Base-by-base conservation (phyloP, 2,329 filamentous ascomycete genomes). In the Parafenestella ontariensis region DNA sequence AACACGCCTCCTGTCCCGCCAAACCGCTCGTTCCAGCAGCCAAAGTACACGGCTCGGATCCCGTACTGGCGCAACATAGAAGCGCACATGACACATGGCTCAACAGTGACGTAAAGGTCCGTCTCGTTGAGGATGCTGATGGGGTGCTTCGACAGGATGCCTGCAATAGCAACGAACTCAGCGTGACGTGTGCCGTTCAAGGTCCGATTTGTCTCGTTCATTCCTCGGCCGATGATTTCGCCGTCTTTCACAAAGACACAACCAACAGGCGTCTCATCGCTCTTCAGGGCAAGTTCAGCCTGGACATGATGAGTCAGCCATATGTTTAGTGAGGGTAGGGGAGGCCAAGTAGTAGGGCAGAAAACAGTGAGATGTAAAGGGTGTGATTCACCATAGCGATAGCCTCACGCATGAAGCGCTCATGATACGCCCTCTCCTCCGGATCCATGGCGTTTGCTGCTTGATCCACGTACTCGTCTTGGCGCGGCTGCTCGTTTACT, bases 31-130 rank as follows among this genome's bases (percentile, higher is more conserved):
- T 99, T 99, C 66, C 90, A 87, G 55, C 93, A 96, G 4, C 95
- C 96, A 76, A 95, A 99, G 76, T 94, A 98, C 28, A 99, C 95
- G 63, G 89, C 89, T 58, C 89, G 86, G 76, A 99, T 92, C 13
- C 87, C 86, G 61, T 96, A 89, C 76, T 99, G 96, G 46, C 92
- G 87, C 46, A 99, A 83, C 48, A 96, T 87, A 6, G 92, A 96
- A 11, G 95, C 95, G 73, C 95, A 99, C 95, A 99, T 99, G 79
- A 99, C 92, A 76, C 95, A 99, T 4, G 95, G 95, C 78, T 99
- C 96, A 49, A 99, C 94, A 0, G 95, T 99, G 44, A 99, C 95
- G 76, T 99, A 99, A 46, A 99, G 85, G 69, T 89, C 87, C 9
- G 87, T 89, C 61, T 93, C 85, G 34, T 81, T 81, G 64, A 98